A percentile compares a stretch with the other conserved stretches of the same genome.
Evolutionary conservation across 768 basidiomycete species (phyloP).

Genomic region (Lactifluus rugatus): DNA sequence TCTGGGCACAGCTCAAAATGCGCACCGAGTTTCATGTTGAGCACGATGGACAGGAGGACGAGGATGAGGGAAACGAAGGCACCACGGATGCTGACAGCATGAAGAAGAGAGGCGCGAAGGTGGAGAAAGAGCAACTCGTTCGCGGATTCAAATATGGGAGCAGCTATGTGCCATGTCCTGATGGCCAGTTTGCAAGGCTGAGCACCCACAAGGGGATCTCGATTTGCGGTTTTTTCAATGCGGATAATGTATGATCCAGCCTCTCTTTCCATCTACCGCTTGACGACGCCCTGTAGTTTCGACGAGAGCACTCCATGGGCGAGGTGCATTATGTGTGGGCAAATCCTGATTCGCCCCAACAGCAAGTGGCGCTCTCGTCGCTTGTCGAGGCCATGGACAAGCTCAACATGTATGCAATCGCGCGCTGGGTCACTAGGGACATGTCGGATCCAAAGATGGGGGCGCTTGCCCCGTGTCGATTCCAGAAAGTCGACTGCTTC

Average conservation of each 20-base stretch:
- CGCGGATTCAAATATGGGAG: constrained; percentile 85
- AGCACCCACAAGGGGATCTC: constrained; percentile 79
- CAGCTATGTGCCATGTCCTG: constrained; percentile 78
- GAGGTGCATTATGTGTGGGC: constrained; percentile 85
- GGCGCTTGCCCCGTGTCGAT: constrained; percentile 51
- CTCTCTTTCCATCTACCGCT: not conserved
- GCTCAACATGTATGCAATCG: constrained; percentile 63
- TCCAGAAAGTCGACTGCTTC: constrained; percentile 66
- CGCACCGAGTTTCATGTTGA: constrained; percentile 52
- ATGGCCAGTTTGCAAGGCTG: constrained; percentile 70
- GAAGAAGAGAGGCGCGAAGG: constrained; percentile 36
- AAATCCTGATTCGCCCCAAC: constrained; percentile 49
- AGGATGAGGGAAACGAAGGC: constrained; percentile 29
- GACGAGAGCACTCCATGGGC: constrained; percentile 71
- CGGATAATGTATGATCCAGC: constrained; percentile 43
- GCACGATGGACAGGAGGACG: constrained; percentile 15
- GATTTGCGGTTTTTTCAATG: constrained; percentile 73
- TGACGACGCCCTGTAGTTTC: constrained; percentile 43
- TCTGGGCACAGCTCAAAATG: constrained; percentile 35
- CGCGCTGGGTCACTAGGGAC: constrained; percentile 70
- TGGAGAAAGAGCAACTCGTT: constrained; percentile 72
- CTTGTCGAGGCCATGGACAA: constrained; percentile 72
- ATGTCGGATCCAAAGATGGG: constrained; percentile 81
- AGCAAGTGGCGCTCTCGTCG: constrained; percentile 81
- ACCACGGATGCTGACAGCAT: constrained; percentile 31